Percentiles rank a stretch among this genome's conserved stretches.
These are phyloP conservation scores for Trypanosoma lewisi DNA, from an alignment of 208 protist genomes.

Conservation along the genomic window DNA sequence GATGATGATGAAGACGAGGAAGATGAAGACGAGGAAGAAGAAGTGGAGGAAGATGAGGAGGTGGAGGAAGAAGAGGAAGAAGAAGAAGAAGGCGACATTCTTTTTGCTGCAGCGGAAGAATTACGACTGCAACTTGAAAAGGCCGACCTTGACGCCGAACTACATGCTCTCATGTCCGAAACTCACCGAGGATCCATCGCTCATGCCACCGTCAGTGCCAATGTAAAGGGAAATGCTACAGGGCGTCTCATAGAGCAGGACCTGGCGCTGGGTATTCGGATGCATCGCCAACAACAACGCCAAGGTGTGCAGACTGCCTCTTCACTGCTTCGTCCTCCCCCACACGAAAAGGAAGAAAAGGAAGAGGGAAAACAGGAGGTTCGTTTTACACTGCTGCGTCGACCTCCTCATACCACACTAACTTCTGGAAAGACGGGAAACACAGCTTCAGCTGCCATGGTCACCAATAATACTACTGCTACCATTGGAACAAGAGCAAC, in stretches of 20 bases:
- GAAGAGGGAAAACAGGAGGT: neutral
- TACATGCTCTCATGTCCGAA: slow-evolving; percentile 17
- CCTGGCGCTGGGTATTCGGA: slow-evolving; percentile 15
- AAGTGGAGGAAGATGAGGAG: slow-evolving; percentile 11
- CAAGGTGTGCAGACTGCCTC: neutral
- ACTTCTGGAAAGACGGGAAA: slow-evolving; percentile 1
- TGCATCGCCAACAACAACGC: slow-evolving; percentile 19
- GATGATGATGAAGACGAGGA: slow-evolving; percentile 15
- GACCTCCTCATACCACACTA: slow-evolving; percentile 1
- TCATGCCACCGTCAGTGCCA: neutral
- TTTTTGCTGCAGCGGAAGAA: slow-evolving; percentile 15
- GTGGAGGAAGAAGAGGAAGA: slow-evolving; percentile 17
- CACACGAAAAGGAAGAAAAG: neutral
- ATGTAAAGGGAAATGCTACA: neutral
- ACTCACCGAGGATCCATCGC: slow-evolving; percentile 3
- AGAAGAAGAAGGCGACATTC: slow-evolving; percentile 15
- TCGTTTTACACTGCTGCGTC: slow-evolving; percentile 16
- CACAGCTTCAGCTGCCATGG: neutral
- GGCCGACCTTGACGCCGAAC: slow-evolving; percentile 22
- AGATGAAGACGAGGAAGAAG: slow-evolving; percentile 12
- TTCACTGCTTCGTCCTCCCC: too few species aligned
- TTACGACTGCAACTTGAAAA: slow-evolving; percentile 18
- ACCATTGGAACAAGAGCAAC: neutral
- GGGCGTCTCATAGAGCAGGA: slow-evolving; percentile 24
- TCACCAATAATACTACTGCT: neutral